phyloP scores from a whole-genome alignment of 164 flowering plant species.

The Warburgia ugandensis region DNA sequence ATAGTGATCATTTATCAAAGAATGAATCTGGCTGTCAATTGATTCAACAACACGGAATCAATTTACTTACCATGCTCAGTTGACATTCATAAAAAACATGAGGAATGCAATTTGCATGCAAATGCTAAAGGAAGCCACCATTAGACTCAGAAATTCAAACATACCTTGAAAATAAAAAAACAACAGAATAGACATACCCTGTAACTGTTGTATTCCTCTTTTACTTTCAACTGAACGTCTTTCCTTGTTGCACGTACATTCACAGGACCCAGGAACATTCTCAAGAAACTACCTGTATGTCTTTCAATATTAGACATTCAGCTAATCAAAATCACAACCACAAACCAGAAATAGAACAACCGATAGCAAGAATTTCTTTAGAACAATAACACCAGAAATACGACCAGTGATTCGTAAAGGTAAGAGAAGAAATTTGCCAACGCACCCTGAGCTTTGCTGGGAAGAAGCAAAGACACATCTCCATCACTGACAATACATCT shows the following conservation, averaged over 20 bases:
- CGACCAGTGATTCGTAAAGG: neutral
- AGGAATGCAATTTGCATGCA: too few relatives aligned
- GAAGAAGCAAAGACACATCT: conserved; percentile 43
- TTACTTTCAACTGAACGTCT: conserved; percentile 83
- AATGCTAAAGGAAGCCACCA: too few relatives aligned
- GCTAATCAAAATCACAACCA: neutral
- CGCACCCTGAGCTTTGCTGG: conserved; percentile 36
- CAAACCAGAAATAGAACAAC: neutral
- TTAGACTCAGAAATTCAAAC: too few relatives aligned
- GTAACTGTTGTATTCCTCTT: conserved; percentile 91
- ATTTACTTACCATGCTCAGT: too few relatives aligned
- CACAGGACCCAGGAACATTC: conserved; percentile 91
- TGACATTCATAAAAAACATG: too few relatives aligned
- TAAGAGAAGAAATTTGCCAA: neutral
- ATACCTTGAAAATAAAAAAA: too few relatives aligned
- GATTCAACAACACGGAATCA: too few relatives aligned
- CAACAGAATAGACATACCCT: conserved; percentile 43
- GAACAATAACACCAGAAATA: neutral
- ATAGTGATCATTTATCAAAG: too few relatives aligned
- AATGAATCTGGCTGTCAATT: too few relatives aligned
- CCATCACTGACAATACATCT: conserved; percentile 33
- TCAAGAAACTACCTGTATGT: conserved; percentile 57
- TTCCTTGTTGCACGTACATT: conserved; percentile 80
- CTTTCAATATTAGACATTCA: neutral
- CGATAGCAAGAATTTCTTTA: neutral